phyloP scores from a whole-genome alignment of 306 rosid species.

The Alnus rubra region DNA sequence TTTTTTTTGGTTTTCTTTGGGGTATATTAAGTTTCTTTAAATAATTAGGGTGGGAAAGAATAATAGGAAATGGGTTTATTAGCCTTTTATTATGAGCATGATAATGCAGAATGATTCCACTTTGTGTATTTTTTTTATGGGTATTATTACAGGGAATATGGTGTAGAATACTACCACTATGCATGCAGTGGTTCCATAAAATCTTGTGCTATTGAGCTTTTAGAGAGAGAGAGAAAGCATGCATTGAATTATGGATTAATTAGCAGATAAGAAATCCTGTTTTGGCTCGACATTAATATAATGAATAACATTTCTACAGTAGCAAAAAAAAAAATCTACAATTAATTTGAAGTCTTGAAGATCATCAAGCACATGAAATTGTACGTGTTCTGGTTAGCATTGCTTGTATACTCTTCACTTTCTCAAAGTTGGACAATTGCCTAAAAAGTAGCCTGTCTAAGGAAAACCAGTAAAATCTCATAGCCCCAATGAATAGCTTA shows the following conservation, averaged over 20 bases:
- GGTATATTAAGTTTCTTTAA: neutral
- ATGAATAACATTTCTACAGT: too few relatives aligned
- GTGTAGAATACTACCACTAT: neutral
- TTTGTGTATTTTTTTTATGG: neutral
- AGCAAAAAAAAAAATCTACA: too few relatives aligned
- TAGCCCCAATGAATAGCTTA: too few relatives aligned
- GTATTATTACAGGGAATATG: neutral
- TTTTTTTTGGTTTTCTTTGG: neutral
- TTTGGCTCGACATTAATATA: too few relatives aligned
- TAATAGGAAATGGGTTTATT: neutral
- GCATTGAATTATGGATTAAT: neutral
- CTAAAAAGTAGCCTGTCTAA: too few relatives aligned
- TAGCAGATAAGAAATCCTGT: too few relatives aligned
- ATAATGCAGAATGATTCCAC: neutral
- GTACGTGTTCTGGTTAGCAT: too few relatives aligned
- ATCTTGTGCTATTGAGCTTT: neutral
- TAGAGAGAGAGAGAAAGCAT: neutral
- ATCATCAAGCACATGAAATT: too few relatives aligned
- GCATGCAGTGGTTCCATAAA: neutral
- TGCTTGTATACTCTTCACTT: too few relatives aligned
- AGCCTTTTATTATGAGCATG: neutral
- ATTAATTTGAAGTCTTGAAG: too few relatives aligned
- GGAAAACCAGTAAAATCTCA: too few relatives aligned
- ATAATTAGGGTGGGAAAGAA: conserved; percentile 4
- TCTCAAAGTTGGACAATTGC: too few relatives aligned